Conservation (phyloP, 495 filamentous ascomycete species). For the Entonaema liquescens region DNA sequence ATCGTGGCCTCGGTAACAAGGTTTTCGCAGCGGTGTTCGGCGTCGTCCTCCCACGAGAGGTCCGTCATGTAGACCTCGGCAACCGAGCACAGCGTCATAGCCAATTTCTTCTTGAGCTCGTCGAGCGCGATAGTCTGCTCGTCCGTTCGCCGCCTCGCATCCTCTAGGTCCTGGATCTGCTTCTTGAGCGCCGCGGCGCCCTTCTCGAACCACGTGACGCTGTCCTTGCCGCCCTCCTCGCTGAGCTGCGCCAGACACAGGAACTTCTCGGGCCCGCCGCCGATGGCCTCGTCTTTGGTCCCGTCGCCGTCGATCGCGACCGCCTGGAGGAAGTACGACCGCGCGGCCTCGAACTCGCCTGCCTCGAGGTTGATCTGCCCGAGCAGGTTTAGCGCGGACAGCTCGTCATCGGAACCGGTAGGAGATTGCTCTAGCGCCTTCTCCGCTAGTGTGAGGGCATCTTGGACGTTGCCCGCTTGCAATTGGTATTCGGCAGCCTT, state of each 20-base stretch:
- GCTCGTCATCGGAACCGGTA: conserved; percentile 49
- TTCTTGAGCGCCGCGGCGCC: conserved; percentile 74
- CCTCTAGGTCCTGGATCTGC: conserved; percentile 65
- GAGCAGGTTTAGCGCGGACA: conserved; percentile 77
- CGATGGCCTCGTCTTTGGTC: conserved; percentile 63
- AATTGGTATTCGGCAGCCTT: conserved; percentile 73
- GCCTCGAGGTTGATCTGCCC: conserved; percentile 87
- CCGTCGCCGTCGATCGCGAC: conserved; percentile 79
- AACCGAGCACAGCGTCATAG: conserved; percentile 86
- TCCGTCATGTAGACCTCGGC: conserved; percentile 99
- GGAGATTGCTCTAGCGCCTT: conserved; percentile 63
- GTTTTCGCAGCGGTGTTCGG: conserved; percentile 82
- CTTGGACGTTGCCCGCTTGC: conserved; percentile 73
- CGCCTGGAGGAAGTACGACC: conserved; percentile 72
- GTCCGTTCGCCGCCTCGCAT: conserved; percentile 40
- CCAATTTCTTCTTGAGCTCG: conserved; percentile 80
- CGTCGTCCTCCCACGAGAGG: conserved; percentile 88
- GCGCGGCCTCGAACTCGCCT: conserved; percentile 77
- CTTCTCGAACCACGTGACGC: conserved; percentile 87
- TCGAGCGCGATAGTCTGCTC: conserved; percentile 57
- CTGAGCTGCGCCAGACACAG: conserved; percentile 94
- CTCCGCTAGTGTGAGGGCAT: conserved; percentile 71
- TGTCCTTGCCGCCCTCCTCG: conserved; percentile 83
- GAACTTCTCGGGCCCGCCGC: conserved; percentile 92
- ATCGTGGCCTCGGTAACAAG: conserved; percentile 87